These are phyloP conservation scores for Hanseniaspora clermontiae DNA, from an alignment of 805 yeast species.

Conservation along the genomic window DNA sequence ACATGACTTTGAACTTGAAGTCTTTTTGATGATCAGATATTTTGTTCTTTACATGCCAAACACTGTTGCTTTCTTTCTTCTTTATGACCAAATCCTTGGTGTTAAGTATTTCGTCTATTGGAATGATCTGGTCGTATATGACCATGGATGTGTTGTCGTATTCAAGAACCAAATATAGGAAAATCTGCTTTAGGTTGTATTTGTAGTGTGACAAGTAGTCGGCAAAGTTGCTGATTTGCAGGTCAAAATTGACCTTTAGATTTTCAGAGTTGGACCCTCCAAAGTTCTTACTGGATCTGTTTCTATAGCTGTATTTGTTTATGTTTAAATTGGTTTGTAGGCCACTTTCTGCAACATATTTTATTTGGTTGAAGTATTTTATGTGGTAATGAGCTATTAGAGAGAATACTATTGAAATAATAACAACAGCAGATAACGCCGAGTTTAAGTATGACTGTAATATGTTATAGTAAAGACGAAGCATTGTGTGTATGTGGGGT, in stretches of 20 bases:
- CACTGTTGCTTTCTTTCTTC: slow-evolving; percentile 5
- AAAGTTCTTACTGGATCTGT: slow-evolving; percentile 8
- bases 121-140: slow-evolving; percentile 3
- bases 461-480: slow-evolving; percentile 4
- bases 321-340: not conserved
- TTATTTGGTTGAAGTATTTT: not conserved
- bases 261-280: slow-evolving; percentile 10
- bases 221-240: not conserved
- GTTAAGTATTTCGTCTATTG: not conserved
- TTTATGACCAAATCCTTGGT: not conserved
- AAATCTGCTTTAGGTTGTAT: slow-evolving; percentile 10
- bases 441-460: not conserved
- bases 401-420: not conserved
- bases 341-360: not conserved
- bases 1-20: slow-evolving; percentile 5
- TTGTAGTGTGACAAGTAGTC: not conserved
- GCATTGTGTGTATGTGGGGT: not conserved
- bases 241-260: slow-evolving; percentile 1
- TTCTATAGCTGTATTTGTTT: slow-evolving; percentile 1
- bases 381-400: slow-evolving; percentile 1
- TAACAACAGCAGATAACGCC: not conserved
- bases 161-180: slow-evolving; percentile 5
- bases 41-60: slow-evolving; percentile 6
- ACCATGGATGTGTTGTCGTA: not conserved
- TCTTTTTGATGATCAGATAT: not conserved